Percentiles rank a stretch among this genome's conserved stretches.
These are phyloP conservation scores for Chlamydomonas incerta DNA, from an alignment of 139 green algal genomes.

Conservation along the genomic window DNA sequence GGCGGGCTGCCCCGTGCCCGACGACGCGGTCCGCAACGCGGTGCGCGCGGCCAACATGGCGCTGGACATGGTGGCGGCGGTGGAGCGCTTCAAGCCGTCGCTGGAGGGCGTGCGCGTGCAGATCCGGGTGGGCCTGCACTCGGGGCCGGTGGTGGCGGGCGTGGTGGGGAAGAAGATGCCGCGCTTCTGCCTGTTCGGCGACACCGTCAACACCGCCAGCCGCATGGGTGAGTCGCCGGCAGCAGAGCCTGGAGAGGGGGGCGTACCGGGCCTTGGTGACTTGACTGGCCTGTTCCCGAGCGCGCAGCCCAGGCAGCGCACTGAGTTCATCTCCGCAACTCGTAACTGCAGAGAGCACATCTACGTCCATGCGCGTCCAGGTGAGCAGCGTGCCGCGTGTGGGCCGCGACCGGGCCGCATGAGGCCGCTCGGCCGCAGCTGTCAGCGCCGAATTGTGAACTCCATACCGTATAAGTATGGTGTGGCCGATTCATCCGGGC, in stretches of 20 bases:
- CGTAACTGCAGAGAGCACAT: neutral
- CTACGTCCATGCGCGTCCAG: slow-evolving; percentile 1
- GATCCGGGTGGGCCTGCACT: slow-evolving; percentile 16
- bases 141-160: slow-evolving; percentile 17
- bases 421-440: too few relatives aligned
- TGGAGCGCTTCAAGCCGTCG: neutral
- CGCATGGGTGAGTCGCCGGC: neutral
- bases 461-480: neutral
- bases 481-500: too few relatives aligned
- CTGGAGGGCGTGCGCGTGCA: neutral
- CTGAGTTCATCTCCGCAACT: too few relatives aligned
- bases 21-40: neutral
- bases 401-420: too few relatives aligned
- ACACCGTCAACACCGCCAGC: slow-evolving; percentile 30
- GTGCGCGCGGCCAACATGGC: slow-evolving; percentile 23
- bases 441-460: too few relatives aligned
- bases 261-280: too few relatives aligned
- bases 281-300: neutral
- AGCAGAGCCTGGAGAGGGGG: too few relatives aligned
- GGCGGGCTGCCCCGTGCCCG: slow-evolving; percentile 17
- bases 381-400: too few relatives aligned
- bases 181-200: slow-evolving; percentile 35
- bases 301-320: too few relatives aligned
- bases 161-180: slow-evolving; percentile 23
- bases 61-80: slow-evolving; percentile 23